Evolutionary conservation across 176 grass and related monocot genomes (phyloP).

Genomic region (Aegilops tauschii): DNA sequence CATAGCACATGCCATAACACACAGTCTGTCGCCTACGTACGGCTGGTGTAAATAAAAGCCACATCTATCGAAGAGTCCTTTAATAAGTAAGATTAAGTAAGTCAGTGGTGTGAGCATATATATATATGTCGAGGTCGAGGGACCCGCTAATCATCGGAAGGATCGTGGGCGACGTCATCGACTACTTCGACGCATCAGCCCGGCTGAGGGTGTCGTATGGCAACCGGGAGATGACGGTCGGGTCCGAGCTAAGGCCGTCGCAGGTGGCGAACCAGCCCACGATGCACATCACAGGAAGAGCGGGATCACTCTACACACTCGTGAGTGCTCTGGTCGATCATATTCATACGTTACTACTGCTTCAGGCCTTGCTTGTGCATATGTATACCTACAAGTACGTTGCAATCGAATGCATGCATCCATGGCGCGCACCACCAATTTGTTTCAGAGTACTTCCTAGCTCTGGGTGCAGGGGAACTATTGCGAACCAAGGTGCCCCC

Average conservation of each 20-base stretch:
- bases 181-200: slow-evolving; percentile 47
- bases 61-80: no score
- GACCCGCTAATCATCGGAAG: slow-evolving; percentile 70
- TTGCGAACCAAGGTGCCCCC: no score
- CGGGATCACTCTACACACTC: slow-evolving; percentile 65
- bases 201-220: slow-evolving; percentile 53
- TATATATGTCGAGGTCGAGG: slow-evolving; percentile 34
- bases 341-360: no score
- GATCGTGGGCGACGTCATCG: slow-evolving; percentile 66
- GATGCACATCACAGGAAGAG: slow-evolving; percentile 47
- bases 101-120: not conserved
- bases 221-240: slow-evolving; percentile 61
- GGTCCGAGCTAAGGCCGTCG: slow-evolving; percentile 79
- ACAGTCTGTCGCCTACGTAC: no score
- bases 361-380: no score
- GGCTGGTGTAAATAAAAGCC: no score
- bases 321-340: slow-evolving; percentile 25
- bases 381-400: not conserved
- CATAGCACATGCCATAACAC: not conserved
- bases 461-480: no score
- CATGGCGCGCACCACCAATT: not conserved
- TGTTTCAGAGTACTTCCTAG: no score
- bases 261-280: slow-evolving; percentile 50
- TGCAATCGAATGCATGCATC: no score
- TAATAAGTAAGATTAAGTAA: not conserved